Conservation (phyloP, 192 early-diverging fungal genomes). For the Cladochytrium replicatum region DNA sequence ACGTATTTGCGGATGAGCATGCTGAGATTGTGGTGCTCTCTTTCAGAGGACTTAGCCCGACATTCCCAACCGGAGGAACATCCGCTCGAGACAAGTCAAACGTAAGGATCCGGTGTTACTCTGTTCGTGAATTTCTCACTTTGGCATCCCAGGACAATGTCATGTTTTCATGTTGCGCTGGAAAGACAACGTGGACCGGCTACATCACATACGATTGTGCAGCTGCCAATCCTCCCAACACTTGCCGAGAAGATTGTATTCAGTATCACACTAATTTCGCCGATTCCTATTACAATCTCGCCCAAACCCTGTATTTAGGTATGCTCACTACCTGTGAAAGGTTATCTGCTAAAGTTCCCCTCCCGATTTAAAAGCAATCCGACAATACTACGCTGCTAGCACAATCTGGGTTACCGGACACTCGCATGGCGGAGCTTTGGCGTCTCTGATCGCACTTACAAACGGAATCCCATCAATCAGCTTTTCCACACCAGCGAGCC, state of each 20-base stretch:
- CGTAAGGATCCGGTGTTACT: too few species aligned
- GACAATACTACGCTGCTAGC: too few species aligned
- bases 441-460: background rate
- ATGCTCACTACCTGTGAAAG: too few species aligned
- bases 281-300: constrained; percentile 58
- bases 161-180: constrained; percentile 96
- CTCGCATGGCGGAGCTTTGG: constrained; percentile 1
- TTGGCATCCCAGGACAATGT: too few species aligned
- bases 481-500: background rate
- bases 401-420: constrained; percentile 23
- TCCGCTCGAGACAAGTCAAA: constrained; percentile 37
- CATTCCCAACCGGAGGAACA: constrained; percentile 29
- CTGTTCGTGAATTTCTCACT: too few species aligned
- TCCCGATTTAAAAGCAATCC: too few species aligned
- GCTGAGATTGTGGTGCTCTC: constrained; percentile 64
- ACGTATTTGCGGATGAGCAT: constrained; percentile 66
- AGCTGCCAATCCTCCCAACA: constrained; percentile 74
- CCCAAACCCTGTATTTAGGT: too few species aligned
- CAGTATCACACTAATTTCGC: constrained; percentile 32
- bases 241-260: constrained; percentile 39
- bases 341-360: too few species aligned
- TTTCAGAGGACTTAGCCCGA: constrained; percentile 83
- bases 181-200: constrained; percentile 67
- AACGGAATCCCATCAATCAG: background rate
- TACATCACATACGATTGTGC: too few species aligned